Evolutionary conservation across 768 basidiomycete species (phyloP), one percentile per base, ranked within the genome.

Genomic region (Phlebiopsis flavidoalba): DNA sequence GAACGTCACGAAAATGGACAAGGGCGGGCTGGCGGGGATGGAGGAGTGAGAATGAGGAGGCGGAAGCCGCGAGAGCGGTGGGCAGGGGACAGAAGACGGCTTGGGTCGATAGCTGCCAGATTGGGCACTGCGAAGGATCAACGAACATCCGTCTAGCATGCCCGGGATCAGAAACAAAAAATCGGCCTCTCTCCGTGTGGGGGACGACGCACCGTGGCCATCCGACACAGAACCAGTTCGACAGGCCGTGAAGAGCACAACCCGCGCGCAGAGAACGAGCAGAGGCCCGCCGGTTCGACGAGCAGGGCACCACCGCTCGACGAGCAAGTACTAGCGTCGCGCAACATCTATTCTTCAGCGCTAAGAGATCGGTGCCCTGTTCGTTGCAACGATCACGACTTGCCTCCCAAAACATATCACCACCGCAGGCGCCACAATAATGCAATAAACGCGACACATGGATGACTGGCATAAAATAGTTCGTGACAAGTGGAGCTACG

Each of bases 51-150:
- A 11, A 52, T 24, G 14, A 15, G 57, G 15, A 43, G 45, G 57
- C 12, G 48, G 48, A 21, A 36, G 45, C n/a, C n/a, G n/a, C 49
- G 48, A 52, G 50, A 24, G 54, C 54, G 47, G 45, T 57, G 46
- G 26, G 57, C 46, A 59, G 58, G 21, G 17, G 48, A 50, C 52
- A 48, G 59, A 60, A 52, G 49, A 57, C n/a, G 60, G 60, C 54
- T 55, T 61, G 54, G 60, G 60, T 61, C 60, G 50, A 48, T 53
- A 49, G 55, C 49, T 57, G 60, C 60, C 60, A 37, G 46, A 61
- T 61, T 53, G 55, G 60, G 60, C 60, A 57, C 33, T 33, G 52
- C 35, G 53, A 57, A n/a, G 19, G 60, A 61, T 61, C 60, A 61
- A 61, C 60, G 54, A 55, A 52, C 55, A 31, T n/a, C 43, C 40